Percentiles rank a stretch among this genome's conserved stretches.
Conservation (phyloP, 2,329 filamentous ascomycete genomes). For the Byssothecium circinans region DNA sequence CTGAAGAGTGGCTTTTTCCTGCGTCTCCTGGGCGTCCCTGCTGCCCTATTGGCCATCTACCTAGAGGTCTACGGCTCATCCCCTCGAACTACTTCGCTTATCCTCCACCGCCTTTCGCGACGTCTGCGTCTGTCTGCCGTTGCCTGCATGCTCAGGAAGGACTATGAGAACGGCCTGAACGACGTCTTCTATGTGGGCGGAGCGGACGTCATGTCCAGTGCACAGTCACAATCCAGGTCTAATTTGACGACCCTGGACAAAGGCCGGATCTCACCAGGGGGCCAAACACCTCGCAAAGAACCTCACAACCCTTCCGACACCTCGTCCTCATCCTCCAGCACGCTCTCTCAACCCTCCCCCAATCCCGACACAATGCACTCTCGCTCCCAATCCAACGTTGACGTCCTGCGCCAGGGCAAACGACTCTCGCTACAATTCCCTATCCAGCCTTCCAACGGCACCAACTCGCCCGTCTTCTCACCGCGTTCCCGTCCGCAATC, state of each 20-base stretch:
- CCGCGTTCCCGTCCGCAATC: constrained; percentile 44
- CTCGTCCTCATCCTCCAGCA: constrained; percentile 4
- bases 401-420: constrained; percentile 44
- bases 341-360: constrained; percentile 24
- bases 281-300: constrained; percentile 11
- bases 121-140: constrained; percentile 29
- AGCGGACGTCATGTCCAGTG: constrained; percentile 32
- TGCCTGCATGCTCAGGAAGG: constrained; percentile 23
- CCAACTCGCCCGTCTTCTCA: constrained; percentile 34
- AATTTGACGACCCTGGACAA: constrained; percentile 30
- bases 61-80: constrained; percentile 35
- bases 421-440: constrained; percentile 54
- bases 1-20: constrained; percentile 23
- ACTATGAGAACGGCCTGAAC: constrained; percentile 24
- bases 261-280: constrained; percentile 24
- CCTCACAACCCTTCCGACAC: constrained; percentile 12
- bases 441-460: constrained; percentile 44
- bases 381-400: constrained; percentile 39
- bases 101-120: constrained; percentile 39
- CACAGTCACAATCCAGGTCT: constrained; percentile 24
- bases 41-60: constrained; percentile 32
- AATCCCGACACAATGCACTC: constrained; percentile 21
- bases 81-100: constrained; percentile 32
- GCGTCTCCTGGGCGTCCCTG: constrained; percentile 30
- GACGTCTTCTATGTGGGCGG: constrained; percentile 23